These are phyloP conservation scores for Babesia bigemina DNA, from an alignment of 169 alveolate species.

Conservation along the genomic window DNA sequence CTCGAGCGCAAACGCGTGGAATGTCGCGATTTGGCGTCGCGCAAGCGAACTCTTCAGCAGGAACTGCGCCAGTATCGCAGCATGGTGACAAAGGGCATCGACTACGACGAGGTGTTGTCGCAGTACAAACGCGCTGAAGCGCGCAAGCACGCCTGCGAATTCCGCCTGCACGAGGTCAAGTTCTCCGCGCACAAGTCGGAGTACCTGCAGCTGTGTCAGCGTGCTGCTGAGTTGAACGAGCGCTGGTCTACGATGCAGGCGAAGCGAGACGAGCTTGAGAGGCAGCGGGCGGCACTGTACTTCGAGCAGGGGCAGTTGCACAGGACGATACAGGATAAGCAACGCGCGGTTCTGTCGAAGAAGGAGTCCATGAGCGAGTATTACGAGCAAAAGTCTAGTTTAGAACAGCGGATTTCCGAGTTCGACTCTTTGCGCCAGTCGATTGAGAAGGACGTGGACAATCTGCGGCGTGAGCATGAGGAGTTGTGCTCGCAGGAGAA, in stretches of 20 bases:
- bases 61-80: constrained; percentile 54
- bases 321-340: constrained; percentile 46
- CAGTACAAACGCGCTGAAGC: constrained; percentile 41
- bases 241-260: constrained; percentile 39
- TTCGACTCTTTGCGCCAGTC: constrained; percentile 11
- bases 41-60: constrained; percentile 46
- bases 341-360: not conserved
- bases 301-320: constrained; percentile 56
- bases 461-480: constrained; percentile 26
- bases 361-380: constrained; percentile 44
- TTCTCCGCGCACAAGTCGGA: constrained; percentile 12
- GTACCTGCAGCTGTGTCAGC: constrained; percentile 13
- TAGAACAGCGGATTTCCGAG: constrained; percentile 21
- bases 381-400: constrained; percentile 15
- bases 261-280: constrained; percentile 60
- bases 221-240: constrained; percentile 42
- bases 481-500: constrained; percentile 21
- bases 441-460: constrained; percentile 5
- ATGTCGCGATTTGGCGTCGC: constrained; percentile 33
- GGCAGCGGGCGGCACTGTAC: constrained; percentile 29
- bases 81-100: constrained; percentile 10
- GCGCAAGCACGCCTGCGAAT: constrained; percentile 39
- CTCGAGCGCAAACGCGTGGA: constrained; percentile 50
- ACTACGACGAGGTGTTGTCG: constrained; percentile 39
- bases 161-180: constrained; percentile 8